These are phyloP conservation scores for Skeletonema grethae DNA, from an alignment of 108 stramenopile species.

Conservation along the genomic window DNA sequence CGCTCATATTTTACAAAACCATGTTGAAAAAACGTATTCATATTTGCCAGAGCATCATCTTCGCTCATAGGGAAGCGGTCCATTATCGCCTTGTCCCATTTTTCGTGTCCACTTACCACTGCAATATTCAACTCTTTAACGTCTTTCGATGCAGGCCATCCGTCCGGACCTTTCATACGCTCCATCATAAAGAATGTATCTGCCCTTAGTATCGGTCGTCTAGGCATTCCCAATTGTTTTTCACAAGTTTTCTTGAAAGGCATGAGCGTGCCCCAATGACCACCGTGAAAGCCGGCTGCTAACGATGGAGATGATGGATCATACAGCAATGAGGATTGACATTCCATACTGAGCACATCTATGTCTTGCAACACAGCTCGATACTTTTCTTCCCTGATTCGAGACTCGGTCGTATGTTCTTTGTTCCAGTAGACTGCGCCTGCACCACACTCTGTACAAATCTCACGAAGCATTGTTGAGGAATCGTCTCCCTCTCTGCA, in stretches of 20 bases:
- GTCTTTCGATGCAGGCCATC: too few relatives aligned
- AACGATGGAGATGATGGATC: conserved; percentile 34
- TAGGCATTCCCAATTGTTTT: too few relatives aligned
- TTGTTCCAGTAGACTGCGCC: conserved; percentile 45
- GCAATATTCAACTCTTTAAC: too few relatives aligned
- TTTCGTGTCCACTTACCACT: too few relatives aligned
- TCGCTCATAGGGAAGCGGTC: too few relatives aligned
- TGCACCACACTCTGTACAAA: conserved; percentile 19
- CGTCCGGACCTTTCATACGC: not conserved
- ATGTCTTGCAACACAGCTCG: not conserved
- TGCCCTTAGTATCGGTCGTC: too few relatives aligned
- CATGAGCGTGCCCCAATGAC: conserved; percentile 56
- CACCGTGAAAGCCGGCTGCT: conserved; percentile 41
- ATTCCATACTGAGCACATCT: not conserved
- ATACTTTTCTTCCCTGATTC: not conserved
- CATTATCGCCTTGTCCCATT: too few relatives aligned
- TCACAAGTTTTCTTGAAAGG: conserved; percentile 29
- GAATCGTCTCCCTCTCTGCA: conserved; percentile 27
- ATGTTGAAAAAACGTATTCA: too few relatives aligned
- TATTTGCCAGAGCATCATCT: too few relatives aligned
- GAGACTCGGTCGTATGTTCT: conserved; percentile 36
- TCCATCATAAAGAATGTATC: not conserved
- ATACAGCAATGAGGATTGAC: conserved; percentile 42
- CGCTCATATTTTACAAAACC: too few relatives aligned
- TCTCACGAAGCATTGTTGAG: conserved; percentile 1